Evolutionary conservation across 1,284 basidiomycete species (phyloP).

Genomic region (Microbotryum intermedium): DNA sequence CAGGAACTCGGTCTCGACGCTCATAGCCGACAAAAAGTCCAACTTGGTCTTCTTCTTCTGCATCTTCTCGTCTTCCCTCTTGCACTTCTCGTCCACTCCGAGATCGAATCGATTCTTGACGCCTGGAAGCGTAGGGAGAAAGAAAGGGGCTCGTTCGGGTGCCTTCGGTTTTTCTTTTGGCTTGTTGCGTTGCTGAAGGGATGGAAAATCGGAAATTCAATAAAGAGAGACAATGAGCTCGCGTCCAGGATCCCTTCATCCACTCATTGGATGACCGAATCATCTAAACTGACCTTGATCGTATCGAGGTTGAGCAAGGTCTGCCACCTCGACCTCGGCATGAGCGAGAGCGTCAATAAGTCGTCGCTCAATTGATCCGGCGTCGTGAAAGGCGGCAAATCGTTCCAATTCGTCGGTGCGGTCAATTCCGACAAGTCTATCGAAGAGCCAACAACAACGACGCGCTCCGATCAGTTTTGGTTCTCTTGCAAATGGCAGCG

Average conservation of each 20-base stretch:
- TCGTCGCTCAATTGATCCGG: constrained; percentile 78
- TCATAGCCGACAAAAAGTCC: constrained; percentile 48
- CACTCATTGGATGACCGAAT: not conserved
- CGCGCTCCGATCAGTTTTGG: too few species aligned
- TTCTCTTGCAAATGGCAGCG: too few species aligned
- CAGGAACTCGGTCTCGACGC: constrained; percentile 64
- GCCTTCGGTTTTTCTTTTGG: constrained; percentile 91
- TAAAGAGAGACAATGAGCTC: not conserved
- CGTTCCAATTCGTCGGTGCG: constrained; percentile 35
- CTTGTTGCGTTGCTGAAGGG: constrained; percentile 75
- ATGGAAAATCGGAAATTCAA: too few species aligned
- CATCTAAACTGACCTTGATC: constrained; percentile 58
- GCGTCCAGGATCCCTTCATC: not conserved
- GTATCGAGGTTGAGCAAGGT: constrained; percentile 91
- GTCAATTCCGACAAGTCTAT: constrained; percentile 17
- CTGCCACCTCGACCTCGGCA: constrained; percentile 92
- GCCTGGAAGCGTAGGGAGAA: constrained; percentile 81
- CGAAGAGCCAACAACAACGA: not conserved
- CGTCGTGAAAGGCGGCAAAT: constrained; percentile 57
- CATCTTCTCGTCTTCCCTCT: constrained; percentile 43
- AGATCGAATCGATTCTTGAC: constrained; percentile 69
- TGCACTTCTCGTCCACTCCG: constrained; percentile 39
- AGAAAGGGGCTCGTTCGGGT: constrained; percentile 93
- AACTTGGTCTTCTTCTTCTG: constrained; percentile 47
- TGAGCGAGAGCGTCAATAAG: constrained; percentile 79